Evolutionary conservation across 306 rosid genomes (phyloP), one percentile per base, ranked within the genome.

Genomic region (Cicer cuneatum): DNA sequence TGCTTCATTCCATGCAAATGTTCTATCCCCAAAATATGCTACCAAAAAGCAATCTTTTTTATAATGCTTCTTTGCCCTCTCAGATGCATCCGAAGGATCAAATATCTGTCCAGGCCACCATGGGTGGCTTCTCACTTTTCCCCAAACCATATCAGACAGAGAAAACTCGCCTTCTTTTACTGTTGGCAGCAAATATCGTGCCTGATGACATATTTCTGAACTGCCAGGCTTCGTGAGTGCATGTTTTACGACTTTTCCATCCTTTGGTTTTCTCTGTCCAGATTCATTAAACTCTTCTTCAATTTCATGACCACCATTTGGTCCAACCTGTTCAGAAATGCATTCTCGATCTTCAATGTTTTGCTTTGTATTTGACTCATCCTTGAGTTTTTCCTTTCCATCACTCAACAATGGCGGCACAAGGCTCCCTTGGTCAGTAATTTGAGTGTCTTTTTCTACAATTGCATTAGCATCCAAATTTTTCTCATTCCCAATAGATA

Each of bases 71-170:
- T 79, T 79, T 79, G 97, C 98, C 88, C 83, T 90, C 67, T 92
- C 92, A 47, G 98, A 94, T 39, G 98, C 80, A 77, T 84, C 93
- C 2, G 88, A 85, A 16, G 89, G 91, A 75, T 91, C 95, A 87
- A 92, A 94, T 72, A 94, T 88, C 86, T 94, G 98, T 35, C 98
- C 98, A 37, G 98, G 98, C 98, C 97, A 94, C 98, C 98, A 94
- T 53, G 98, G 97, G 77, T 94, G 98, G 82, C 98, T 91, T 87
- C 91, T 94, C 52, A 94, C 96, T 84, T 94, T 94, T 53, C 96
- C 96, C 98, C 98, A 94, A 61, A 94, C 98, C 81, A 94, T 82
- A 84, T 94, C 96, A 43, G 95, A 89, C 39, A 84, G 87, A 77
- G 89, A 83, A 76, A 88, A 86, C 52, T 82, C 85, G 33, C 82